phyloP scores from a whole-genome alignment of 805 yeast genomes.

The Candida insectalens region DNA sequence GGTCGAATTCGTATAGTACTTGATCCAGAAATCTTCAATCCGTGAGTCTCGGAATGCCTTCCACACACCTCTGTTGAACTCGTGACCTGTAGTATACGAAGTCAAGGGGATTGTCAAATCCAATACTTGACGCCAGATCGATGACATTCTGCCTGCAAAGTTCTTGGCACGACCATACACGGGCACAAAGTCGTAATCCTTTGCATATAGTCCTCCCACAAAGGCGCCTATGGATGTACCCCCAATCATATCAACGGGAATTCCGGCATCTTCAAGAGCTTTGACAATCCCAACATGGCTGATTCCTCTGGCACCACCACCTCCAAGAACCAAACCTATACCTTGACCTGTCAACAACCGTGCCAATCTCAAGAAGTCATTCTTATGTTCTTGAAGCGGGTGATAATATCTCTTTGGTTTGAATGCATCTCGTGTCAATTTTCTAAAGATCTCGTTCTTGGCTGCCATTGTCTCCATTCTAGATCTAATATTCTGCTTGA shows the following conservation, averaged over 20 bases:
- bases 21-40: conserved; percentile 94
- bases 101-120: conserved; percentile 92
- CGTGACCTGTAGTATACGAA: conserved; percentile 94
- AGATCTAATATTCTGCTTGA: conserved; percentile 18
- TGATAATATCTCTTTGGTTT: conserved; percentile 18
- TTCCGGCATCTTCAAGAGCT: conserved; percentile 84
- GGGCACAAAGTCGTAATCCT: conserved; percentile 84
- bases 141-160: conserved; percentile 72
- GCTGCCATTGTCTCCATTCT: conserved; percentile 16
- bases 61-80: conserved; percentile 96
- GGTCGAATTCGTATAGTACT: conserved; percentile 82
- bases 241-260: conserved; percentile 89
- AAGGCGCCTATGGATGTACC: conserved; percentile 96
- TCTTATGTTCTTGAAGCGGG: conserved; percentile 51
- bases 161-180: conserved; percentile 84
- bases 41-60: conserved; percentile 86
- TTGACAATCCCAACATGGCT: conserved; percentile 87
- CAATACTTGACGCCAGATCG: conserved; percentile 73
- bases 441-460: conserved; percentile 20
- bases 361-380: conserved; percentile 84
- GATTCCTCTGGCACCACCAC: conserved; percentile 96
- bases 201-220: conserved; percentile 91
- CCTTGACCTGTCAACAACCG: conserved; percentile 87
- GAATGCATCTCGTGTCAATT: conserved; percentile 18
- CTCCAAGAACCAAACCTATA: conserved; percentile 89